Conservation (phyloP, 441 rosid genomes). For the Erysimum cheiri region DNA sequence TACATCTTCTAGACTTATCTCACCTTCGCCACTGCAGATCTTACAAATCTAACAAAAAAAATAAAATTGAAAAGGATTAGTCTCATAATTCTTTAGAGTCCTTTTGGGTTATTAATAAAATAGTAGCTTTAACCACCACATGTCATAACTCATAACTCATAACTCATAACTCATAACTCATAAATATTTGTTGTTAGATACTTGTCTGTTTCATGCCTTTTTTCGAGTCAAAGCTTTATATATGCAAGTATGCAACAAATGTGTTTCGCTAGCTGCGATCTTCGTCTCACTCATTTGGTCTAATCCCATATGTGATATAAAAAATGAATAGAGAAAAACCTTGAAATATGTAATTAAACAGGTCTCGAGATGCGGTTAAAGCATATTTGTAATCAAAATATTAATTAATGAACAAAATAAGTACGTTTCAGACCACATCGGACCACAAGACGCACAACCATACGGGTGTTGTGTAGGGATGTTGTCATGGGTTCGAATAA, state of each 20-base stretch:
- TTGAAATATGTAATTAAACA: background rate
- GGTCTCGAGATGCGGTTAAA: constrained; percentile 29
- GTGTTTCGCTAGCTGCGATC: constrained; percentile 12
- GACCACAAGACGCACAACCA: constrained; percentile 36
- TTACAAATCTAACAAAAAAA: background rate
- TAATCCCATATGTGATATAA: constrained; percentile 17
- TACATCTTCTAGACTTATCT: background rate
- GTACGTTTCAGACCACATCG: constrained; percentile 31
- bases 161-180: too few species aligned
- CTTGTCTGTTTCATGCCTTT: constrained; percentile 35
- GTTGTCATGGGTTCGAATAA: too few species aligned
- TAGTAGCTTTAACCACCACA: constrained; percentile 25
- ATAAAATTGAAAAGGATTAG: background rate
- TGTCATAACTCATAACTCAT: background rate
- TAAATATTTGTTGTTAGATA: constrained; percentile 31
- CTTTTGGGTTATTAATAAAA: background rate
- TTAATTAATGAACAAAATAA: constrained; percentile 5
- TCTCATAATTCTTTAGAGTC: constrained; percentile 2
- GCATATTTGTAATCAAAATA: constrained; percentile 35
- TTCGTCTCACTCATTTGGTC: constrained; percentile 16
- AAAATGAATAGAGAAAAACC: constrained; percentile 11
- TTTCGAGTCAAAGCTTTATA: constrained; percentile 14
- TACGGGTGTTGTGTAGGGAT: constrained; percentile 31
- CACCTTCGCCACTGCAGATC: background rate
- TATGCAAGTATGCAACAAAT: background rate